Evolutionary conservation across 2,329 filamentous ascomycete species (phyloP).

Genomic region (Rhexocercosporidium sp.): DNA sequence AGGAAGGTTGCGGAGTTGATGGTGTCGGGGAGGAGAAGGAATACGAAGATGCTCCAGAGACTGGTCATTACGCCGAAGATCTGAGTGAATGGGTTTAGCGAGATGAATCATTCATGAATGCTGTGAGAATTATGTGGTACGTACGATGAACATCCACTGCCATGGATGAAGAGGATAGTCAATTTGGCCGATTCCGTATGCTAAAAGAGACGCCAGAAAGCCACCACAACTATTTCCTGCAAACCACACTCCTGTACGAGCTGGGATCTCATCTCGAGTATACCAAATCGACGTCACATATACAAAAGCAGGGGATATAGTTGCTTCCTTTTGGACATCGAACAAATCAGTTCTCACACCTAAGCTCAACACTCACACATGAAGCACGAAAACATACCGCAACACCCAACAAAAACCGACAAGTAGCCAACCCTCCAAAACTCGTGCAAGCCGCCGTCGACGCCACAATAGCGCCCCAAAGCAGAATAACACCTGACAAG

Average conservation of each 20-base stretch:
- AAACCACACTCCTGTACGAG: constrained; percentile 65
- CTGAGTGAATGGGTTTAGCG: constrained; percentile 12
- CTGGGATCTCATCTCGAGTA: constrained; percentile 60
- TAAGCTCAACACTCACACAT: neutral
- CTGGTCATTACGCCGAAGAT: constrained; percentile 53
- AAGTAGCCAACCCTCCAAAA: constrained; percentile 54
- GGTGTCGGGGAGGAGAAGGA: constrained; percentile 55
- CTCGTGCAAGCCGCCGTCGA: constrained; percentile 55
- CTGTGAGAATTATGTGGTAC: neutral
- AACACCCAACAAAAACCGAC: constrained; percentile 55
- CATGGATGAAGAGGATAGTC: constrained; percentile 53
- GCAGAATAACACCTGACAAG: constrained; percentile 49
- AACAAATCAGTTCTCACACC: neutral
- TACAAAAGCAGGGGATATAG: constrained; percentile 58
- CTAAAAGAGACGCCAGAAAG: constrained; percentile 56
- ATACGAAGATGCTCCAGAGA: constrained; percentile 55
- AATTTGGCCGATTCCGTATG: constrained; percentile 62
- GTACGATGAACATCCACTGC: constrained; percentile 59
- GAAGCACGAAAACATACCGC: constrained; percentile 43
- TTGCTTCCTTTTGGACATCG: constrained; percentile 50
- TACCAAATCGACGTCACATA: constrained; percentile 52
- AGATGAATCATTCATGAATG: neutral
- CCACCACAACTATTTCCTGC: constrained; percentile 57
- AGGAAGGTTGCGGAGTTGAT: constrained; percentile 64
- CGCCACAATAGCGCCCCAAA: constrained; percentile 48